A percentile compares a stretch with the other conserved stretches of the same genome.
These are phyloP conservation scores for Talaromyces sp. DNA, from an alignment of 2,329 filamentous ascomycete species.

Conservation along the genomic window DNA sequence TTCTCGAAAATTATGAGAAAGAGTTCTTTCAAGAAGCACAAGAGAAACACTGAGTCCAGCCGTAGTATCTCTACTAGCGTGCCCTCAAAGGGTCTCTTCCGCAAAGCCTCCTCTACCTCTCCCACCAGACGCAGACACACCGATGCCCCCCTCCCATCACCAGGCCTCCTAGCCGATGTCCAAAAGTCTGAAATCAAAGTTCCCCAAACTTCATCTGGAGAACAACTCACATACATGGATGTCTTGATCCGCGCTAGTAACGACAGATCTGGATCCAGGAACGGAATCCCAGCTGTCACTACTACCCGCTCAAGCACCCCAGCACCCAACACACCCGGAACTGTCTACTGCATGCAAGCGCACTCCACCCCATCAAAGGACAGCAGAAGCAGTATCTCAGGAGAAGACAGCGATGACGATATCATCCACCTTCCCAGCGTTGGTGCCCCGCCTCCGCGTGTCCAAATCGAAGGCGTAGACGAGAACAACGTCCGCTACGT, in stretches of 20 bases:
- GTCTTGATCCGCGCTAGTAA: conserved; percentile 25
- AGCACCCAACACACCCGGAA: conserved; percentile 16
- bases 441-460: conserved; percentile 23
- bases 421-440: conserved; percentile 39
- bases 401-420: conserved; percentile 38
- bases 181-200: conserved; percentile 7
- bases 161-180: conserved; percentile 30
- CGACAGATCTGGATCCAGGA: conserved; percentile 16
- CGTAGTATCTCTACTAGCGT: conserved; percentile 35
- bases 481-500: conserved; percentile 38
- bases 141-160: conserved; percentile 42
- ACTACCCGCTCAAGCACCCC: not conserved
- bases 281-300: not conserved
- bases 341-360: conserved; percentile 38
- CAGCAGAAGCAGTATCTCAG: conserved; percentile 22
- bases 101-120: conserved; percentile 23
- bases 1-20: conserved; percentile 35
- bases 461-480: conserved; percentile 37
- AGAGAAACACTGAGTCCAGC: conserved; percentile 29
- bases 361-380: conserved; percentile 30
- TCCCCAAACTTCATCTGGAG: conserved; percentile 5
- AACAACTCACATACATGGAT: conserved; percentile 36
- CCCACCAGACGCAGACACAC: conserved; percentile 41
- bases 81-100: conserved; percentile 21
- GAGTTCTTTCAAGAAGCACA: conserved; percentile 34